Conservation (phyloP, 257 asterid species). For the Gentiana straminea region DNA sequence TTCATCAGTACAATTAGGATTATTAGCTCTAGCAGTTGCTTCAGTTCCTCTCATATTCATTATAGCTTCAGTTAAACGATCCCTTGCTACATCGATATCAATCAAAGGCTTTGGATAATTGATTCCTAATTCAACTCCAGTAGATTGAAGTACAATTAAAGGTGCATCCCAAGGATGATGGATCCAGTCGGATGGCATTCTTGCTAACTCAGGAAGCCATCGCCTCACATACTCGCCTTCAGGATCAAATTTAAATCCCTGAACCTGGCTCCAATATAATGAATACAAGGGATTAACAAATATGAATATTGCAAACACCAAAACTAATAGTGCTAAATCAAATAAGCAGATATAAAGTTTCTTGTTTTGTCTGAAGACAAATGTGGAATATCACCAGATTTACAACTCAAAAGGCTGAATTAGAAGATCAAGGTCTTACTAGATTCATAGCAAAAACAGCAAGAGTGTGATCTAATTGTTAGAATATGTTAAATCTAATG, state of each 20-base stretch:
- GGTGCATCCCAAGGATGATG: conserved; percentile 98
- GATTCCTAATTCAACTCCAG: conserved; percentile 74
- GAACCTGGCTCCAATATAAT: conserved; percentile 38
- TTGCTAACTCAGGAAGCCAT: conserved; percentile 89
- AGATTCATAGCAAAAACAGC: too few relatives aligned
- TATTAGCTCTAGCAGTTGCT: conserved; percentile 30
- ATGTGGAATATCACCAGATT: too few relatives aligned
- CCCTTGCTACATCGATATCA: conserved; percentile 62
- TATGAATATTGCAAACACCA: conserved; percentile 1
- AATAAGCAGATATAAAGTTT: too few relatives aligned
- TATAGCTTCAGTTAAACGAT: conserved; percentile 61
- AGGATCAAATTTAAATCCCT: conserved; percentile 77
- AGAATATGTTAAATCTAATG: too few relatives aligned
- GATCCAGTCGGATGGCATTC: conserved; percentile 87
- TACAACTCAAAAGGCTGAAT: too few relatives aligned
- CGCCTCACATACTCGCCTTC: conserved; percentile 80
- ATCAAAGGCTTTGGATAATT: conserved; percentile 80
- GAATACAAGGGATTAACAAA: neutral
- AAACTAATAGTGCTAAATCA: too few relatives aligned
- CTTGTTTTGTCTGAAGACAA: too few relatives aligned
- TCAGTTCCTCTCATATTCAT: conserved; percentile 46
- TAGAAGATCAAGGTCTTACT: too few relatives aligned
- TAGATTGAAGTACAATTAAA: conserved; percentile 45
- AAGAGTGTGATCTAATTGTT: too few relatives aligned
- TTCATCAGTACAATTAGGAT: conserved; percentile 30